phyloP scores from a whole-genome alignment of 176 grass and related monocot genomes.

The Zoysia pacifica region DNA sequence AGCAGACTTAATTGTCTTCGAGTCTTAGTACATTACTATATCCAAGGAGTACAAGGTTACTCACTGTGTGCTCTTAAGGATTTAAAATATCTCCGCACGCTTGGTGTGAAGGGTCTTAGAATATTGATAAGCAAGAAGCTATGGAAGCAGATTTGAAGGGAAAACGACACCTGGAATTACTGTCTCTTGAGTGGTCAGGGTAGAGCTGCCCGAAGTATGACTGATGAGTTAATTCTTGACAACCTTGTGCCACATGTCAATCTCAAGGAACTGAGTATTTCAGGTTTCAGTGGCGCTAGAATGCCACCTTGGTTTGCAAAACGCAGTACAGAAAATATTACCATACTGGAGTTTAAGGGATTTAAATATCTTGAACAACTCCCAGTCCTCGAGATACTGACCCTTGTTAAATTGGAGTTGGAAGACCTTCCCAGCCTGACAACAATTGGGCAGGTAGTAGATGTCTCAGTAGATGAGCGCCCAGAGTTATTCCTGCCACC shows the following conservation, averaged over 20 bases:
- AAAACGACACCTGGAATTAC: neutral
- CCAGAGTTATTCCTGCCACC: constrained; percentile 16
- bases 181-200: constrained; percentile 1
- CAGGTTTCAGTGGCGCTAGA: neutral
- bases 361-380: too few relatives aligned
- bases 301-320: constrained; percentile 21
- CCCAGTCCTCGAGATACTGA: too few relatives aligned
- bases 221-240: constrained; percentile 29
- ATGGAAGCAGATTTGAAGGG: neutral
- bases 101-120: constrained; percentile 13
- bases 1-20: too few relatives aligned
- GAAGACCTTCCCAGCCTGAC: too few relatives aligned
- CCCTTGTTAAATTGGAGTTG: too few relatives aligned
- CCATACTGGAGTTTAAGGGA: too few relatives aligned
- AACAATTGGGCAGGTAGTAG: too few relatives aligned
- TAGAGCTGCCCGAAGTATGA: neutral
- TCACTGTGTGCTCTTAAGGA: neutral
- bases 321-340: neutral
- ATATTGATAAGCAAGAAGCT: constrained; percentile 20
- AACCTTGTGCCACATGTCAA: constrained; percentile 15
- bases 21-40: neutral
- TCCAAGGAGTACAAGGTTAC: too few relatives aligned
- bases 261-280: neutral
- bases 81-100: constrained; percentile 1
- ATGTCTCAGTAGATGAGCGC: too few relatives aligned